Evolutionary conservation across 768 basidiomycete species (phyloP).

Genomic region (Tremella yokohamensis): DNA sequence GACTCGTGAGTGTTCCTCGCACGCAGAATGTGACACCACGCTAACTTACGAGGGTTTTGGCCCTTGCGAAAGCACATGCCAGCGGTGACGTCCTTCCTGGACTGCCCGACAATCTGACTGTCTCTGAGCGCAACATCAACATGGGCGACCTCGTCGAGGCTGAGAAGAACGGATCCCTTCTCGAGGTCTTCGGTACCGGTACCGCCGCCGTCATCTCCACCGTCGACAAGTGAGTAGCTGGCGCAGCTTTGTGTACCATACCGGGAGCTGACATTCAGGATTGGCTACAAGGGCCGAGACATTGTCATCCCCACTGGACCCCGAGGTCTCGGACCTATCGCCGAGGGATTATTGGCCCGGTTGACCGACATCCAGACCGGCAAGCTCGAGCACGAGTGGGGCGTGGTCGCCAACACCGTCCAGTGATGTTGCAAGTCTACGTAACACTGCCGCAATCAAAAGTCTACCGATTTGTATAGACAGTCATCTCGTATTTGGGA

Average conservation of each 20-base stretch:
- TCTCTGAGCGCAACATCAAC: conserved; percentile 63
- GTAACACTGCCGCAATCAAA: background rate
- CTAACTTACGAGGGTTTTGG: conserved; percentile 55
- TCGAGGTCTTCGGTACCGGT: conserved; percentile 82
- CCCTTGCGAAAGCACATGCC: conserved; percentile 65
- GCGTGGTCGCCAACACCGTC: conserved; percentile 56
- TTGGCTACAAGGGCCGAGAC: conserved; percentile 62
- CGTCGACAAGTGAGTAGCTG: conserved; percentile 46
- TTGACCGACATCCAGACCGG: conserved; percentile 78
- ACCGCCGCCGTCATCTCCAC: conserved; percentile 57
- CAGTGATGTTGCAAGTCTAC: background rate
- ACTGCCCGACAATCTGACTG: conserved; percentile 55
- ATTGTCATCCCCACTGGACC: conserved; percentile 61
- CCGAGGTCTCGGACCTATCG: conserved; percentile 77
- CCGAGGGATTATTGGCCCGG: conserved; percentile 65
- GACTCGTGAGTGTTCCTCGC: conserved; percentile 56
- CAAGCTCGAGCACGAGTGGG: conserved; percentile 65
- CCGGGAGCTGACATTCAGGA: conserved; percentile 44
- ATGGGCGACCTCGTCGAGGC: conserved; percentile 57
- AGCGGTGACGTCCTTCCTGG: conserved; percentile 54
- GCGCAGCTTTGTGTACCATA: conserved; percentile 48
- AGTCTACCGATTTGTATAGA: background rate
- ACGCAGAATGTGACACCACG: background rate
- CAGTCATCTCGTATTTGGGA: conserved; percentile 1
- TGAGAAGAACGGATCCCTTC: conserved; percentile 61